phyloP scores from a whole-genome alignment of 768 basidiomycete species.

The Rubroboletus satanas region DNA sequence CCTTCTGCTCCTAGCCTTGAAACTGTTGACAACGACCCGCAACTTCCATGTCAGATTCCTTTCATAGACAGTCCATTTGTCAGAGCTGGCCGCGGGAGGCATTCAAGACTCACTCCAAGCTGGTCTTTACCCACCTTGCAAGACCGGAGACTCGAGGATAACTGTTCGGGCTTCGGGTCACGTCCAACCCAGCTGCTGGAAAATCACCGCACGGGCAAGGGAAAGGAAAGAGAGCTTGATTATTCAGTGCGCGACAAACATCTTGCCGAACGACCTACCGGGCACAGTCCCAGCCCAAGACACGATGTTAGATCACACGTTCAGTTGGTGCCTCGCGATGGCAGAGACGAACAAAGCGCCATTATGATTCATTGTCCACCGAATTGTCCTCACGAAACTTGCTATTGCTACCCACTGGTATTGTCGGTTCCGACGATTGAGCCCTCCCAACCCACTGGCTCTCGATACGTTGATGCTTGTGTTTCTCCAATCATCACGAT shows the following conservation, averaged over 20 bases:
- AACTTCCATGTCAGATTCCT: not conserved
- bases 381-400: conserved; percentile 18
- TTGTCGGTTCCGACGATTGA: not conserved
- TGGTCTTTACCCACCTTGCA: conserved; percentile 18
- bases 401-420: not conserved
- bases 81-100: conserved; percentile 20
- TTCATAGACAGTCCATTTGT: conserved; percentile 14
- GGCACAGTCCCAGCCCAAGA: not conserved
- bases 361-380: conserved; percentile 20
- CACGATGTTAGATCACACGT: conserved; percentile 18
- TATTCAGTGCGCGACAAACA: not conserved
- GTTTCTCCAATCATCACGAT: conserved; percentile 26
- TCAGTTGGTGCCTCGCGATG: conserved; percentile 19
- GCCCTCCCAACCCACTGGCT: not conserved
- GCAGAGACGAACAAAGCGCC: conserved; percentile 3
- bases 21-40: not conserved
- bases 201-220: not conserved
- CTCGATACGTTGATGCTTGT: conserved; percentile 25
- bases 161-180: not conserved
- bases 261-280: conserved; percentile 1
- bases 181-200: not conserved
- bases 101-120: conserved; percentile 16
- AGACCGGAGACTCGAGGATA: not conserved
- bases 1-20: not conserved
- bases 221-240: not conserved